These are phyloP conservation scores for Blastobotrys ciferrii DNA, from an alignment of 1,139 yeast species.

Conservation along the genomic window DNA sequence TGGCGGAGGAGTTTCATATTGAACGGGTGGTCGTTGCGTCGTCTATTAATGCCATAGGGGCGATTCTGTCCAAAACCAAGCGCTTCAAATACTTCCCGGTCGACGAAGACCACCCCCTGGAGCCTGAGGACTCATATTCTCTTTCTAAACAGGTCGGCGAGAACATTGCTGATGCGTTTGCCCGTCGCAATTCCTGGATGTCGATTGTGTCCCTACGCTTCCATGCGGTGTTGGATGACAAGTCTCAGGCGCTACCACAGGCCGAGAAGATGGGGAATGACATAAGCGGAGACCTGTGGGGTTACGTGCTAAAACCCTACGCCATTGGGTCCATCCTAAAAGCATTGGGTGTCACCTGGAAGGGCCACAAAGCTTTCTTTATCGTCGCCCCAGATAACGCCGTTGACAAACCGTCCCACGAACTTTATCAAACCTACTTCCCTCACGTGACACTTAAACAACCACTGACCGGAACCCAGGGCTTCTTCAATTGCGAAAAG, in stretches of 20 bases:
- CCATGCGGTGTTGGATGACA: constrained; percentile 3
- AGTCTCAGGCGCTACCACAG: background rate
- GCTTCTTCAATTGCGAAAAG: constrained; percentile 5
- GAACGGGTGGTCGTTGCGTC: background rate
- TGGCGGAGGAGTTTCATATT: constrained; percentile 2
- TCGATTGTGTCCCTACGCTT: constrained; percentile 1
- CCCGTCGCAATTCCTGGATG: constrained; percentile 4
- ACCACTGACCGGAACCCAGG: constrained; percentile 4
- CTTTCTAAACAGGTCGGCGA: constrained; percentile 6
- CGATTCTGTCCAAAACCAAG: background rate
- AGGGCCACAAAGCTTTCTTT: constrained; percentile 3
- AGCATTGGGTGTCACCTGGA: constrained; percentile 6
- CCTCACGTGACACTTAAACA: background rate
- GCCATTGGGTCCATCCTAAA: background rate
- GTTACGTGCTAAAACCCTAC: background rate
- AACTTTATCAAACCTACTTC: background rate
- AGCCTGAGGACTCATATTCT: constrained; percentile 6
- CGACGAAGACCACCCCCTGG: constrained; percentile 4
- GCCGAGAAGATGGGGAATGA: background rate
- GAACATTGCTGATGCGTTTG: constrained; percentile 5
- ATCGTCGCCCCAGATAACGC: constrained; percentile 5
- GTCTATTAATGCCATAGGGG: constrained; percentile 3
- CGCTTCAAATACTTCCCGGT: constrained; percentile 1
- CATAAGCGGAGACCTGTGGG: constrained; percentile 5
- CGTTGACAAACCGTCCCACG: background rate